A percentile compares a stretch with the other conserved stretches of the same genome.
Evolutionary conservation across 1,284 basidiomycete genomes (phyloP).

Genomic region (Ustilago nuda): DNA sequence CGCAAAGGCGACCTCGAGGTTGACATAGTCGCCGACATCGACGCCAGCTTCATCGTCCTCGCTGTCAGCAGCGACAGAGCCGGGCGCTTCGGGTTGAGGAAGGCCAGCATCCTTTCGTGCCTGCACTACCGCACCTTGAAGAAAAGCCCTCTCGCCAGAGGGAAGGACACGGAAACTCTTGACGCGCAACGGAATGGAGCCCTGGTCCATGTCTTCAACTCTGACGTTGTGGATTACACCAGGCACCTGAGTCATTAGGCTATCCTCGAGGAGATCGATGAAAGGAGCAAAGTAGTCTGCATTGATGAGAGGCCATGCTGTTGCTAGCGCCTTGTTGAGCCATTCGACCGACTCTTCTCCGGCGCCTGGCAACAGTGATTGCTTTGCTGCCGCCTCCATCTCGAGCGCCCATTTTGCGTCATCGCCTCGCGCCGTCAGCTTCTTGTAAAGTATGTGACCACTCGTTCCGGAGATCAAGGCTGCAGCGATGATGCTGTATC

Average conservation of each 20-base stretch:
- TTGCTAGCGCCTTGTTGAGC: slow-evolving; percentile 61
- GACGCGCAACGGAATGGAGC: slow-evolving; percentile 55
- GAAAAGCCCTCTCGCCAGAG: slow-evolving; percentile 44
- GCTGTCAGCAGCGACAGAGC: slow-evolving; percentile 7
- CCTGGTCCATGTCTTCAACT: slow-evolving; percentile 66
- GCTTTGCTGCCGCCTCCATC: slow-evolving; percentile 35
- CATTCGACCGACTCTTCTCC: slow-evolving; percentile 61
- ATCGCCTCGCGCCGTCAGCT: slow-evolving; percentile 31
- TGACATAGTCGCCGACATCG: slow-evolving; percentile 61
- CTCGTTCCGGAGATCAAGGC: slow-evolving; percentile 29
- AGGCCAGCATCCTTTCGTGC: slow-evolving; percentile 36
- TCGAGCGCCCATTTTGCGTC: slow-evolving; percentile 50
- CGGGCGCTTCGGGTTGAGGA: not conserved
- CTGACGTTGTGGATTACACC: slow-evolving; percentile 60
- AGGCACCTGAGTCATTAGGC: slow-evolving; percentile 65
- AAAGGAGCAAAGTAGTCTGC: slow-evolving; percentile 64
- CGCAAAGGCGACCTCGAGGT: slow-evolving; percentile 60
- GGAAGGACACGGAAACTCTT: slow-evolving; percentile 56
- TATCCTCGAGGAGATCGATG: slow-evolving; percentile 65
- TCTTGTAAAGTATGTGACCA: slow-evolving; percentile 47
- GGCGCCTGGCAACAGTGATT: slow-evolving; percentile 12
- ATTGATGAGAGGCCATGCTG: slow-evolving; percentile 63
- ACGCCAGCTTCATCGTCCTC: slow-evolving; percentile 30
- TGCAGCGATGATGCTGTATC: slow-evolving; percentile 36
- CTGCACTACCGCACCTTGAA: slow-evolving; percentile 34